phyloP scores from a whole-genome alignment of 345 rosid genomes.

The Sonneratia caseolaris region DNA sequence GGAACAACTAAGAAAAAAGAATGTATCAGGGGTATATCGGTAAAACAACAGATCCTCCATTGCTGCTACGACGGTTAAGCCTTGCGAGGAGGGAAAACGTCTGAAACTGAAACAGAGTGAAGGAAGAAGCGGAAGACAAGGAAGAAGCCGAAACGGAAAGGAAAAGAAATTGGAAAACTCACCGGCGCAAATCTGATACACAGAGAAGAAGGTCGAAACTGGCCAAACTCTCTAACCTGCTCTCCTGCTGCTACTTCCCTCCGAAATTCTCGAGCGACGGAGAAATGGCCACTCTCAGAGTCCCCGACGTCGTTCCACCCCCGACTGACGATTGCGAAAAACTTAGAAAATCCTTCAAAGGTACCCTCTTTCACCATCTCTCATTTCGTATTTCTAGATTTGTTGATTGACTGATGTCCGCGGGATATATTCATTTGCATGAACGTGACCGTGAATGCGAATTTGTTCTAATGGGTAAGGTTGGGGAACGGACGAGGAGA shows the following conservation, averaged over 20 bases:
- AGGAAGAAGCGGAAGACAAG: background rate
- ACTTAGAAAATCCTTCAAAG: slow-evolving; percentile 56
- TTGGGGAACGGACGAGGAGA: slow-evolving; percentile 68
- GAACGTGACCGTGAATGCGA: background rate
- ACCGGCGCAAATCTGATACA: too few species aligned
- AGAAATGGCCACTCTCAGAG: slow-evolving; percentile 47
- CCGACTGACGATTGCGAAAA: slow-evolving; percentile 55
- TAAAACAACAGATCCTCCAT: background rate
- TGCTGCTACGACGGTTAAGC: slow-evolving; percentile 8
- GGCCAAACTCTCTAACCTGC: slow-evolving; percentile 1
- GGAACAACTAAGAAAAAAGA: too few species aligned
- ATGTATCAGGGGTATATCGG: background rate
- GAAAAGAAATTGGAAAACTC: background rate
- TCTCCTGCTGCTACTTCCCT: slow-evolving; percentile 1
- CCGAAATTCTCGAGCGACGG: background rate
- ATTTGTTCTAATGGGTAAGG: slow-evolving; percentile 29
- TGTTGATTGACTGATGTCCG: background rate
- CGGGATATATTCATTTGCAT: background rate
- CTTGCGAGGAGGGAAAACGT: slow-evolving; percentile 19
- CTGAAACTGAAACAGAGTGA: slow-evolving; percentile 10
- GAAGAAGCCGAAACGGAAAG: background rate
- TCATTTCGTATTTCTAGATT: background rate
- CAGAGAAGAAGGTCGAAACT: background rate
- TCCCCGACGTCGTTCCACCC: slow-evolving; percentile 53
- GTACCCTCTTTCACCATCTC: slow-evolving; percentile 20